These are phyloP conservation scores for Tetrahymena thermophila DNA, from an alignment of 73 alveolate species.

Conservation along the genomic window DNA sequence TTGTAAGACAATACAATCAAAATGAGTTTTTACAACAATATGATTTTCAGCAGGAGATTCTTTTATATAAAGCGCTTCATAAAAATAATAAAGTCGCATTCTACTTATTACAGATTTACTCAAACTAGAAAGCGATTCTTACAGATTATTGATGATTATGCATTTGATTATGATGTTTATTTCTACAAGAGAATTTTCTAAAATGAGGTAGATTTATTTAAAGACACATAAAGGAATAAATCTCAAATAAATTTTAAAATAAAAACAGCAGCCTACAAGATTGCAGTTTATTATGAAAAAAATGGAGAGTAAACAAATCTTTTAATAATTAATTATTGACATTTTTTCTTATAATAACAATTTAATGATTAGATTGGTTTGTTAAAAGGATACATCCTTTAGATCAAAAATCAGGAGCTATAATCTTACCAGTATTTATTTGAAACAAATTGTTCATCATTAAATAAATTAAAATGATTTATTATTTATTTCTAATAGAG, in stretches of 20 bases:
- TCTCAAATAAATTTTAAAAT: not conserved
- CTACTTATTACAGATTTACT: not conserved
- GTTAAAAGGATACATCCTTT: not conserved
- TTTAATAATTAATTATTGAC: not conserved
- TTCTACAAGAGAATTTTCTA: not conserved
- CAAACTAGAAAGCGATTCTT: not conserved
- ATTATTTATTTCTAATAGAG: not conserved
- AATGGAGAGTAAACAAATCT: not conserved
- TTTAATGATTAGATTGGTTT: not conserved
- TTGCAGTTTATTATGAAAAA: not conserved
- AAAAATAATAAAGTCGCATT: not conserved
- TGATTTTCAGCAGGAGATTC: not conserved
- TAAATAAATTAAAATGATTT: not conserved
- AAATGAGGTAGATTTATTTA: not conserved
- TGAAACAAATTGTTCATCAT: not conserved
- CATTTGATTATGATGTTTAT: not conserved
- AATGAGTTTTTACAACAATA: not conserved
- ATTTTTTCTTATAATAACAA: not conserved
- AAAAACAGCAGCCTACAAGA: not conserved
- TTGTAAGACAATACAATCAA: not conserved
- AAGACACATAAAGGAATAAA: not conserved
- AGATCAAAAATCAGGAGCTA: not conserved
- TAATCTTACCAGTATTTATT: not conserved
- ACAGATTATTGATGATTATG: not conserved
- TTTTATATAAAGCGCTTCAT: not conserved